phyloP scores from a whole-genome alignment of 345 rosid species.

The Ailanthus altissimus region DNA sequence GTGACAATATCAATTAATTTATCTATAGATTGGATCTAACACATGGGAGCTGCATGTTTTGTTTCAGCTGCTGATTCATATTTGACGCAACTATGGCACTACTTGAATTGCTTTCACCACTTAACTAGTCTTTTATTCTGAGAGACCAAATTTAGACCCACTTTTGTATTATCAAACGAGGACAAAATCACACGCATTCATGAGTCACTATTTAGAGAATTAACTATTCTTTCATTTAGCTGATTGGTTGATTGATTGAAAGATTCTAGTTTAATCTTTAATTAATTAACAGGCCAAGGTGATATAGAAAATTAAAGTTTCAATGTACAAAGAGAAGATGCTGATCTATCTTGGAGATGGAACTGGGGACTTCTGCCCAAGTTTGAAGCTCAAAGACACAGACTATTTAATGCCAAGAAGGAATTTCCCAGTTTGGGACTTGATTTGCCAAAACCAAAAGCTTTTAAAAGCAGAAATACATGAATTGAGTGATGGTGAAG shows the following conservation, averaged over 20 bases:
- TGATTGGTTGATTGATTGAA: slow-evolving; percentile 8
- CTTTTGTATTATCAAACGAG: too few species aligned
- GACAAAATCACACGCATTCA: slow-evolving; percentile 16
- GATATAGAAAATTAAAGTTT: slow-evolving; percentile 69
- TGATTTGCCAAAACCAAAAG: slow-evolving; percentile 55
- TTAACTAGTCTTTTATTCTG: too few species aligned
- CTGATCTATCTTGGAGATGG: slow-evolving; percentile 85
- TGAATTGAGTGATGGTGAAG: slow-evolving; percentile 77
- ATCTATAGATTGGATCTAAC: too few species aligned
- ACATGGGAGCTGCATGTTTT: too few species aligned
- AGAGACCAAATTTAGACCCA: too few species aligned
- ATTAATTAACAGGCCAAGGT: slow-evolving; percentile 45
- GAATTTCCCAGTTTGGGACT: slow-evolving; percentile 77
- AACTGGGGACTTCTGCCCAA: slow-evolving; percentile 76
- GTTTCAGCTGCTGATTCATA: too few species aligned
- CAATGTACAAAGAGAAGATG: slow-evolving; percentile 44
- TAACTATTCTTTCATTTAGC: too few species aligned
- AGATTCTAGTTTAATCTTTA: neutral
- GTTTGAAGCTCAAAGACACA: slow-evolving; percentile 53
- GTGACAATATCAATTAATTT: too few species aligned
- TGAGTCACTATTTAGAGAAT: too few species aligned
- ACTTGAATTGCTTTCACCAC: too few species aligned
- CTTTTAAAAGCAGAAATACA: slow-evolving; percentile 61
- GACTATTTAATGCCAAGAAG: slow-evolving; percentile 86
- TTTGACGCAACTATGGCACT: too few species aligned